Evolutionary conservation across 2,329 filamentous ascomycete genomes (phyloP), one percentile per base, ranked within the genome.

Genomic region (Diaporthe capsici): DNA sequence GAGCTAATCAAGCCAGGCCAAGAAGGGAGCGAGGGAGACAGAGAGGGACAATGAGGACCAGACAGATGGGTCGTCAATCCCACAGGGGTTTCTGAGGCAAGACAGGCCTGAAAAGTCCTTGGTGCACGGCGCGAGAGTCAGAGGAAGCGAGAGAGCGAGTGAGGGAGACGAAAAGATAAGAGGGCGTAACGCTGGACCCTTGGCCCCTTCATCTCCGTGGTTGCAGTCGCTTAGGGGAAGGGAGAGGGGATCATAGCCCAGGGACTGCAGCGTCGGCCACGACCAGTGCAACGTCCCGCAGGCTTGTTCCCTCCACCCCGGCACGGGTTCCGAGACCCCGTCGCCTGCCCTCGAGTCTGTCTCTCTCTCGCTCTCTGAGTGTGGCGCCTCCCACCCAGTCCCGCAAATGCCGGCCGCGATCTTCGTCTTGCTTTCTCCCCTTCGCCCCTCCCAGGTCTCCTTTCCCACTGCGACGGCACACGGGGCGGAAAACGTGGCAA

Each of bases 401-500:
- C 60, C 61, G 25, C 44, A 67, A 55, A 39, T 70, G 65, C 65
- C 65, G 65, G 65, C 42, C 65, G 49, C 42, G 49, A 28, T 55
- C 49, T 28, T 70, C 34, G 15, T 22, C 28, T 49, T 49, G 44
- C 44, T 28, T 20, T n/a, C 61, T n/a, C 61, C 44, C 28, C 10
- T n/a, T 53, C n/a, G n/a, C 25, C 9, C 51, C n/a, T 10, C 37
- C 22, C 20, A n/a, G 3, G 31, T 55, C 65, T 53, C 65, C 49
- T 39, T 67, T 70, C 65, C 65, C 65, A 70, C 47, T 70, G 49
- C 65, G 34, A 70, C 65, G 65, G 65, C 65, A 70, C 65, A 55
- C 65, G 65, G 65, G 65, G 65, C 65, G 65, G 65, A 70, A 70
- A 70, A 70, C 65, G 65, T 70, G 65, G 51, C 65, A 70, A 55